Evolutionary conservation across 441 rosid genomes (phyloP), one percentile per base, ranked within the genome.

Genomic region (Biscutella laevigata): DNA sequence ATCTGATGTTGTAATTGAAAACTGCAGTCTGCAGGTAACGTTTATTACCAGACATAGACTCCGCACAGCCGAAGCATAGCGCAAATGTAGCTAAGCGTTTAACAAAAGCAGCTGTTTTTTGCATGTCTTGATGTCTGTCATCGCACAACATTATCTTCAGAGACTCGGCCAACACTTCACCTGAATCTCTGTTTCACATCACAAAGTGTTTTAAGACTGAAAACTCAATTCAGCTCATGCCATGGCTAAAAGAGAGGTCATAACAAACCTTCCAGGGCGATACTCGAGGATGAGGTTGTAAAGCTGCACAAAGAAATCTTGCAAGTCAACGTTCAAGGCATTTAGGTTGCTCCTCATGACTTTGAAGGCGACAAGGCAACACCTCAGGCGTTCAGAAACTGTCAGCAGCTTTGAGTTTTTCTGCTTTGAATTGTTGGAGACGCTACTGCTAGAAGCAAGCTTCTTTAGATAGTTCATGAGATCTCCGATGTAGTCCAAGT

Each of bases 91-190:
- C 92, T 67, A 92, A 67, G 44, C 95, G 95, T 70, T 92, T 86
- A n/a, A 77, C 85, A 65, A 92, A 92, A 7, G 99, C 99, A 14
- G 95, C 97, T 16, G 95, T 77, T 68, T 88, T 92, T 62, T 84
- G 95, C 97, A 84, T 92, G 74, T 92, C 99, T 45, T 84, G 99
- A 28, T 88, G 99, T 58, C 94, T 79, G 67, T 92, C 99, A 7
- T 92, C 86, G 48, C 81, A 88, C 66, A 92, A 57, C 99, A 92
- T 86, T 41, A 86, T 77, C 85, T 83, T 88, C 64, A 86, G 70
- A 60, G 99, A 88, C 73, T 92, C 99, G 2, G 88, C 85, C 57
- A 88, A 69, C 47, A 82, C 80, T 69, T 79, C 85, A 20, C 95
- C 99, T 33, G 76, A 77, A 71, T 84, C 97, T 68, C 97, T 92